Evolutionary conservation across 1,139 yeast genomes (phyloP).

Genomic region (Lodderomyces orthopsilosis): DNA sequence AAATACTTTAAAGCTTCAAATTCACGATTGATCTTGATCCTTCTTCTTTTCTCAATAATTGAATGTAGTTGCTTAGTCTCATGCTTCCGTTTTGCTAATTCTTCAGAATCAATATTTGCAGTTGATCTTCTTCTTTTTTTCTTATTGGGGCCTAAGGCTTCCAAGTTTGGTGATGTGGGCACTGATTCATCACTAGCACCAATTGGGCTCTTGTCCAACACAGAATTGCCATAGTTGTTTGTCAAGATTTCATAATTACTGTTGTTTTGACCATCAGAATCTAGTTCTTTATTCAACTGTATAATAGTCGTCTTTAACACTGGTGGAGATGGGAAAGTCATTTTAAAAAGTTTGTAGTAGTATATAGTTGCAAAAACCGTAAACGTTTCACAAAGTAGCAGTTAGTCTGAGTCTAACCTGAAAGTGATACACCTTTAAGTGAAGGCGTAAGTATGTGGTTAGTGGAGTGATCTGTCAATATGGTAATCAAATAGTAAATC

Average conservation of each 20-base stretch:
- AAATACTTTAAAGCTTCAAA: slow-evolving; percentile 76
- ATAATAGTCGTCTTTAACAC: slow-evolving; percentile 60
- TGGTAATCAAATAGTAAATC: too few relatives aligned
- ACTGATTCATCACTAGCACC: slow-evolving; percentile 2
- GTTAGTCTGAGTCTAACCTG: neutral
- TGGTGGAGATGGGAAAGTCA: slow-evolving; percentile 54
- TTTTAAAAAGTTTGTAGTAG: neutral
- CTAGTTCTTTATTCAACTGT: slow-evolving; percentile 52
- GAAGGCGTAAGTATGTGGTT: too few relatives aligned
- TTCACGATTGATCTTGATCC: slow-evolving; percentile 77
- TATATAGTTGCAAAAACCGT: neutral
- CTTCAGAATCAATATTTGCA: slow-evolving; percentile 48
- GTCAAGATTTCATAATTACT: slow-evolving; percentile 44
- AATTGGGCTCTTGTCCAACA: neutral
- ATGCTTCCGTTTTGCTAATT: slow-evolving; percentile 50
- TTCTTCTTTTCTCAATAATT: slow-evolving; percentile 74
- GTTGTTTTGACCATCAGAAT: slow-evolving; percentile 36
- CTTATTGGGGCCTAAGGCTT: slow-evolving; percentile 18
- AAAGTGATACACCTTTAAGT: neutral
- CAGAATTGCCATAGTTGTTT: slow-evolving; percentile 25
- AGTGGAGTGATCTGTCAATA: too few relatives aligned
- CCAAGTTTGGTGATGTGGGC: slow-evolving; percentile 11
- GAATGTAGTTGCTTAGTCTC: slow-evolving; percentile 70
- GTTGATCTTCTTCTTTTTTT: slow-evolving; percentile 49
- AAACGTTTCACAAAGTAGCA: neutral